These are phyloP conservation scores for Saccharomyces hybrid DNA, from an alignment of 1,139 yeast species.

Conservation along the genomic window DNA sequence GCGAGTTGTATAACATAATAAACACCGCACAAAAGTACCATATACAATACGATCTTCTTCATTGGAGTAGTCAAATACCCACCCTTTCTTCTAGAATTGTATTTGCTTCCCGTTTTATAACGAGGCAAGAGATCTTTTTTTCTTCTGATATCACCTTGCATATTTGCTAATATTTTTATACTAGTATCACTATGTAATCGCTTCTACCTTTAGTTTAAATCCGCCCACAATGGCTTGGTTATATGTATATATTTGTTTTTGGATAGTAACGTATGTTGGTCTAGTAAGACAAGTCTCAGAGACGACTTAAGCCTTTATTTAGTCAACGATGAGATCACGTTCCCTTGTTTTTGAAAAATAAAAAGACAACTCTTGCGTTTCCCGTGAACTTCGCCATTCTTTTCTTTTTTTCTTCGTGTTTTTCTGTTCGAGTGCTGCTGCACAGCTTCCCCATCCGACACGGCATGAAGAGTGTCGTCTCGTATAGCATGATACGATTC, in stretches of 20 bases:
- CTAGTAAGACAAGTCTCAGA: background rate
- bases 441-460: background rate
- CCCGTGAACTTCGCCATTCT: background rate
- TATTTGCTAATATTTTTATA: constrained; percentile 5
- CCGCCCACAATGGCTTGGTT: background rate
- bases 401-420: background rate
- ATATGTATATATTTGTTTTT: background rate
- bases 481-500: background rate
- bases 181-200: background rate
- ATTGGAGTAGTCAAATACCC: constrained; percentile 38
- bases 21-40: constrained; percentile 28
- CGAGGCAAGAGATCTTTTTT: constrained; percentile 31
- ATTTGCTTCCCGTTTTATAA: constrained; percentile 14
- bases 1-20: constrained; percentile 29
- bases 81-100: constrained; percentile 4
- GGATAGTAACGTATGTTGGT: background rate
- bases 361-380: background rate
- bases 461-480: background rate
- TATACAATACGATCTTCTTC: constrained; percentile 37
- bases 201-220: background rate
- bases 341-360: background rate
- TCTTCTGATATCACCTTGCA: constrained; percentile 33
- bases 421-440: background rate
- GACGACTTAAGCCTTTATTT: background rate
- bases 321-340: background rate